phyloP scores from a whole-genome alignment of 768 basidiomycete species.

The Auricularia heimuer region DNA sequence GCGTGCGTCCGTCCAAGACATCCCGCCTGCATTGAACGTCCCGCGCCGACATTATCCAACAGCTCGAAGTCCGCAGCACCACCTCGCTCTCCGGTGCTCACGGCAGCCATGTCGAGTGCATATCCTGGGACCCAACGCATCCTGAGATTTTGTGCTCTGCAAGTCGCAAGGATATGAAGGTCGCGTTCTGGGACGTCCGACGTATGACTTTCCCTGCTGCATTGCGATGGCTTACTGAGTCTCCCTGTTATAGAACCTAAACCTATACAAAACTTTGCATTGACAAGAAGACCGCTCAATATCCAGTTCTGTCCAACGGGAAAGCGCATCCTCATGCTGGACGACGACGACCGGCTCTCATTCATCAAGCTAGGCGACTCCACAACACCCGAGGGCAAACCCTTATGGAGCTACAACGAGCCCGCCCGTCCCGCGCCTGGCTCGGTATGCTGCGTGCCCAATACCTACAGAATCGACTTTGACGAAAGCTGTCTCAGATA shows the following conservation, averaged over 20 bases:
- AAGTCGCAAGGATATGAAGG: slow-evolving; percentile 60
- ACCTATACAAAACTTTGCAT: slow-evolving; percentile 53
- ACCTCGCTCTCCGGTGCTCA: slow-evolving; percentile 60
- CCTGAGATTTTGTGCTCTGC: slow-evolving; percentile 76
- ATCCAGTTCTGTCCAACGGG: slow-evolving; percentile 69
- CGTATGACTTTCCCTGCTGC: slow-evolving; percentile 36
- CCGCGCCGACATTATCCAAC: neutral
- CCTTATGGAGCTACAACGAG: slow-evolving; percentile 30
- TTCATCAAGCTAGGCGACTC: slow-evolving; percentile 46
- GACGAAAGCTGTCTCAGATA: slow-evolving; percentile 22
- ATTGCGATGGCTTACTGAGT: neutral
- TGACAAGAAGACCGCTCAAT: slow-evolving; percentile 50
- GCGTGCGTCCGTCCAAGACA: slow-evolving; percentile 34
- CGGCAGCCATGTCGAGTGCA: slow-evolving; percentile 68
- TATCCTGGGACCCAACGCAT: slow-evolving; percentile 80
- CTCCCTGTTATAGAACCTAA: slow-evolving; percentile 25
- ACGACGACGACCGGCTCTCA: slow-evolving; percentile 49
- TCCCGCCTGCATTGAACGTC: neutral
- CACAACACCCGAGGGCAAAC: slow-evolving; percentile 42
- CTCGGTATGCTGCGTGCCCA: slow-evolving; percentile 18
- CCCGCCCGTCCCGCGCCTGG: slow-evolving; percentile 16
- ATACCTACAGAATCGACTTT: neutral
- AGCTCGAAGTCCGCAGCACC: slow-evolving; percentile 68
- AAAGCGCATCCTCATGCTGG: slow-evolving; percentile 50
- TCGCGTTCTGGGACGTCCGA: slow-evolving; percentile 79